Evolutionary conservation across 805 yeast genomes (phyloP), one percentile per base, ranked within the genome.

Genomic region (Danielozyma ontarioensis): DNA sequence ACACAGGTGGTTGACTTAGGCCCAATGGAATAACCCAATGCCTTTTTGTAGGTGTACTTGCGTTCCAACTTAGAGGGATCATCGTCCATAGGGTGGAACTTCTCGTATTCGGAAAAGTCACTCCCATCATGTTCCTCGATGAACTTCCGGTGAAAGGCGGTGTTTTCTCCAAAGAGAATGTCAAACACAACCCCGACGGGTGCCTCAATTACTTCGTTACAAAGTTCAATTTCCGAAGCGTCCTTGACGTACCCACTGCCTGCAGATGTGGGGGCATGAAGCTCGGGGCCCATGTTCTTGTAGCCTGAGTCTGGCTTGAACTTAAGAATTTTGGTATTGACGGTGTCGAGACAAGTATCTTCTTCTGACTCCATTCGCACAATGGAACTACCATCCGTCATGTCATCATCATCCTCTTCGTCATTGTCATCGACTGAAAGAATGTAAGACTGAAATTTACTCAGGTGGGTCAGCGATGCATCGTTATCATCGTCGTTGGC

Each of bases 1-100:
- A 65, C 53, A 61, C 90, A 83, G 37, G 59, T 60, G 0, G 94
- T 83, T 44, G 82, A 83, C 44, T 80, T 82, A 5, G 93, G 93
- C 0, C 90, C 93, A 35, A 84, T 76, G 0, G 85, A 72, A 2
- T 75, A 79, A 31, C 70, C 64, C 27, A 83, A 59, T 2, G 90
- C 89, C 45, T 83, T 79, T 1, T 64, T 65, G 48, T 80, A 83
- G 0, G 68, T 53, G 42, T 76, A 83, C 6, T 59, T 57, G 46
- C 94, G 63, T 35, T 62, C 59, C 27, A 48, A 34, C 46, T 49
- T 42, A 33, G 55, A 35, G 60, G 72, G 41, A 45, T 58, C 26
- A 5, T 74, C 60, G 17, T 37, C 34, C 13, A 33, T 7, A 3
- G 39, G 33, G 8, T 28, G 30, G 27, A 40, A 46, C n/a, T 29